phyloP scores from a whole-genome alignment of 116 monocot genomes.

The Dioscorea cayenensis region DNA sequence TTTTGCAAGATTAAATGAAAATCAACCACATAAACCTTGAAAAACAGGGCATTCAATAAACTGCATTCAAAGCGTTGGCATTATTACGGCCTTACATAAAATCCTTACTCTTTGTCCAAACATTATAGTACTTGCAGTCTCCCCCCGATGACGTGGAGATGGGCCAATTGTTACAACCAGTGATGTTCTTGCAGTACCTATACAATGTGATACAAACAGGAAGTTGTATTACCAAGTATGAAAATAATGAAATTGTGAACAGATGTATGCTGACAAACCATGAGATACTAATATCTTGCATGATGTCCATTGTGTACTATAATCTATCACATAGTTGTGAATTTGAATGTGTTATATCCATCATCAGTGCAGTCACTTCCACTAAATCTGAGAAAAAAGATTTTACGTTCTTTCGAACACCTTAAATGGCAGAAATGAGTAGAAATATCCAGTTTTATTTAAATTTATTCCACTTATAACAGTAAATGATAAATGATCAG shows the following conservation, averaged over 20 bases:
- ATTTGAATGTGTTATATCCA: no score
- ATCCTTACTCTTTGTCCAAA: conserved; percentile 94
- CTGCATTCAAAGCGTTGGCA: not conserved
- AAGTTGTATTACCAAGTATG: not conserved
- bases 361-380: no score
- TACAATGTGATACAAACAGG: not conserved
- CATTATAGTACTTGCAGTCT: conserved; percentile 97
- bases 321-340: no score
- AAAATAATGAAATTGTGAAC: not conserved
- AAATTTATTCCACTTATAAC: no score
- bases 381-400: no score
- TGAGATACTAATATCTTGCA: not conserved
- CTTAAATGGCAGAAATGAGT: no score
- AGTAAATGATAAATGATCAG: no score
- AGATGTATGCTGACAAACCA: not conserved
- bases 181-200: conserved; percentile 97
- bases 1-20: no score
- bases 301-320: no score
- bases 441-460: no score
- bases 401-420: no score
- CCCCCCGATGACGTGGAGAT: conserved; percentile 93
- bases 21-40: no score
- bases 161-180: conserved; percentile 95
- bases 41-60: not conserved
- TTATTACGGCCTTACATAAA: not conserved